Evolutionary conservation across 192 early-diverging fungal genomes (phyloP), one percentile per base, ranked within the genome.

Genomic region (Coemansia sp.): DNA sequence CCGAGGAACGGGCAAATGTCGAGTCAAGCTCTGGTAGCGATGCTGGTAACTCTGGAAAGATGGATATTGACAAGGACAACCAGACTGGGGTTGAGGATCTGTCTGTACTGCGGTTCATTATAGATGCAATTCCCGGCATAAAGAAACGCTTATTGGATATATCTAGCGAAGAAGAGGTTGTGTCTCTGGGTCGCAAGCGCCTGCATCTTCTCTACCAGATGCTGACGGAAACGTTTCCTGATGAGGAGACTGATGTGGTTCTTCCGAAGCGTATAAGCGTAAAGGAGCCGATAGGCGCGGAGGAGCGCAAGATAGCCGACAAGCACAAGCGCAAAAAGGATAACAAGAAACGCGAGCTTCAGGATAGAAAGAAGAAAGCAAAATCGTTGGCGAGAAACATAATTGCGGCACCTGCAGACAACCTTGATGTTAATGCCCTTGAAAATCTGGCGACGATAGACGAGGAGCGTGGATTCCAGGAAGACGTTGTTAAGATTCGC

Each of bases 171-270:
- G 75, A 77, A 18, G 26, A 42, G n/a, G 46, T 58, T 16, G 29
- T 39, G 18, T 40, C 74, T 4, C 12, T 69, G 30, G 79, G 79
- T 1, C 79, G 79, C 62, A 75, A 68, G 63, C 70, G 75, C 31
- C 30, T 82, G 58, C 58, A 72, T 56, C 46, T 71, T 40, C 51
- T 82, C 23, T 82, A 82, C 63, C 74, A 82, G 55, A 72, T 61
- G 45, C 68, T 82, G 16, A 67, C 74, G 53, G 71, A 77, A 7
- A 77, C 73, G 2, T 82, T 82, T 68, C 79, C 75, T 7, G 70
- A 72, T 21, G 79, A 81, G 28, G 74, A 70, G 33, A 64, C 6
- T 42, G 79, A 76, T 28, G 62, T 81, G n/a, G 56, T 66, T 16
- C 45, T 81, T n/a, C 40, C 61, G 8, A 51, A 58, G 29, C 55